Base-by-base conservation (phyloP, 2,329 filamentous ascomycete species). In the Exophiala viscosa region DNA sequence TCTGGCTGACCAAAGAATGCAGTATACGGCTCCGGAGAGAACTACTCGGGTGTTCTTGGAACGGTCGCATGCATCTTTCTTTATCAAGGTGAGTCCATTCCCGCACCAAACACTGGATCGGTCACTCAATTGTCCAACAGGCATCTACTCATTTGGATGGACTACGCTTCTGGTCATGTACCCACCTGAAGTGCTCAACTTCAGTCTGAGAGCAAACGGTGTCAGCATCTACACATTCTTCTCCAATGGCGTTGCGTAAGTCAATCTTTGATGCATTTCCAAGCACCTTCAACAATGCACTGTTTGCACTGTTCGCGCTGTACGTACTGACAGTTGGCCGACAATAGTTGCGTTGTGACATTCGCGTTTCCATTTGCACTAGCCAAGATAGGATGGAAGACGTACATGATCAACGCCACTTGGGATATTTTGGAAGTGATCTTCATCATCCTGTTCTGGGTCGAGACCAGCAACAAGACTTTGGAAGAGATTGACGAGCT, bases 71-170 rank as follows among this genome's bases (percentile, higher is more conserved):
- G 65, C 3, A 65, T 69, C 14, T 69, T 68, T 46, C 52, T 69
- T 3, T 70, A 68, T 50, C 64, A 67, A 32, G 67, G 64, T 5
- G 63, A 59, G 42, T 68, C 1, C 62, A 69, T 61, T 65, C 65
- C 2, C 63, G 59, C 32, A 42, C 67, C 15, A 18, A 14, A 13
- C 3, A 11, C 17, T 28, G 15, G 13, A 14, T n/a, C 15, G 15
- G 15, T 20, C 36, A 10, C 76, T 79, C 59, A 78, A 79, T 59
- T 64, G 79, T 2, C 79, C 78, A 60, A 73, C 76, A 52, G 76
- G 74, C 0, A 72, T 72, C 48, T 80, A 79, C 59, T 72, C 70
- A 1, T 65, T 79, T 13, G 74, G 70, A 0, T 77, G 73, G 73
- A 79, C 76, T 3, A 75, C 76, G 2, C 60, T 80, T 17, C 64